Percentiles rank a stretch among this genome's conserved stretches.
Conservation (phyloP, 441 rosid species). For the Populus tomentosa region DNA sequence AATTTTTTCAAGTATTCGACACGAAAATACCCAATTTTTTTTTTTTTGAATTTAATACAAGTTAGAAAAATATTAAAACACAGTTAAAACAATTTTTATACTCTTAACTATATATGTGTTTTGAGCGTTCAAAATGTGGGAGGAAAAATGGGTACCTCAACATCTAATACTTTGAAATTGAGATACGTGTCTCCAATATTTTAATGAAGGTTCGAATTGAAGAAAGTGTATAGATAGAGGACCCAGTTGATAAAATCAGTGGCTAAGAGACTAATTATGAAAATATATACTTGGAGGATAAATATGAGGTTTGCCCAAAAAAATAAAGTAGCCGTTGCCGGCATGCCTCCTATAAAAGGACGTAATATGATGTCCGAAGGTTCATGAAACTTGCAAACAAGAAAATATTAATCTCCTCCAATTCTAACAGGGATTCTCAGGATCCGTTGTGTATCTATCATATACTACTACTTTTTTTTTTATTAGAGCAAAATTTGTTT, state of each 20-base stretch:
- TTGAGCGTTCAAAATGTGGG: background rate
- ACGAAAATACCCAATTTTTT: background rate
- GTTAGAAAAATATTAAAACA: background rate
- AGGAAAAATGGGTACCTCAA: background rate
- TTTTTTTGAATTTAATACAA: no score
- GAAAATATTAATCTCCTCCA: background rate
- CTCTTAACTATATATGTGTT: background rate
- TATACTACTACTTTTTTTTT: background rate
- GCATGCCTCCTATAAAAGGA: constrained; percentile 31
- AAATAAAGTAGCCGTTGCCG: constrained; percentile 44
- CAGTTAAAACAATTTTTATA: background rate
- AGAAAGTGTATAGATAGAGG: background rate
- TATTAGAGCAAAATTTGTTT: background rate
- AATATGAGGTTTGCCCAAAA: background rate
- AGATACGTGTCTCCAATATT: background rate
- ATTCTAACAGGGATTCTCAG: background rate
- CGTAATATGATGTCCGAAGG: background rate
- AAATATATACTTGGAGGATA: background rate
- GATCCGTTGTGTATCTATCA: constrained; percentile 9
- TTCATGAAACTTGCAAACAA: background rate
- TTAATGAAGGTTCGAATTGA: background rate
- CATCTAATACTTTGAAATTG: background rate
- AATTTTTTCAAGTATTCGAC: background rate
- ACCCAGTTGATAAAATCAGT: background rate
- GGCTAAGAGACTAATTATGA: background rate